These are phyloP conservation scores for Naganishia sp. DNA, from an alignment of 1,284 basidiomycete genomes.

Conservation along the genomic window DNA sequence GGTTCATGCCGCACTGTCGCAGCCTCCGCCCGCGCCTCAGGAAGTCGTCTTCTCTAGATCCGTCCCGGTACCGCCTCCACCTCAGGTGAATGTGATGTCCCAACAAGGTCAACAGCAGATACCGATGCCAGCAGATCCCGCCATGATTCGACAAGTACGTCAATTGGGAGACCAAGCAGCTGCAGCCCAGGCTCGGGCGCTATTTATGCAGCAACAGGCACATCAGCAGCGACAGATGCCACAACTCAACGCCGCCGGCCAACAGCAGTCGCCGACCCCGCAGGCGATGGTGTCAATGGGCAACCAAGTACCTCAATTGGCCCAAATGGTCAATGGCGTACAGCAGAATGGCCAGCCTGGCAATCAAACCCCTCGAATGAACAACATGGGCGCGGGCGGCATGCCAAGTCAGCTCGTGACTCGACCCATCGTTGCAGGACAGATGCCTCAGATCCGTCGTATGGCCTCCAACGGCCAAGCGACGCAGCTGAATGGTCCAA, in stretches of 20 bases:
- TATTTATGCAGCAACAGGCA: constrained; percentile 30
- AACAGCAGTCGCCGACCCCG: constrained; percentile 13
- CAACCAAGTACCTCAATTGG: constrained; percentile 20
- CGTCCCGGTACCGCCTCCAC: constrained; percentile 25
- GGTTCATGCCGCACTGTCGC: constrained; percentile 26
- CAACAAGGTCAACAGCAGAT: constrained; percentile 34
- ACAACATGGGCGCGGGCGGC: constrained; percentile 5
- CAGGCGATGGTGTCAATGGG: constrained; percentile 15
- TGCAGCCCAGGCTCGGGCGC: constrained; percentile 8
- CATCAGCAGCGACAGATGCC: constrained; percentile 27
- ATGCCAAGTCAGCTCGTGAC: constrained; percentile 9
- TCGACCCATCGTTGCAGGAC: constrained; percentile 10
- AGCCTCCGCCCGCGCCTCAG: constrained; percentile 23
- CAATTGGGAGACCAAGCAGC: constrained; percentile 28
- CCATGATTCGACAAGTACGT: constrained; percentile 26
- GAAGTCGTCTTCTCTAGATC: constrained; percentile 24
- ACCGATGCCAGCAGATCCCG: constrained; percentile 29
- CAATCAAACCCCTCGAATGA: constrained; percentile 26
- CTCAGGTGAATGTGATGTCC: constrained; percentile 26
- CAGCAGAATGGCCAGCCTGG: constrained; percentile 19
- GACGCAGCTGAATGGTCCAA: constrained; percentile 22
- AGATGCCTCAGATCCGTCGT: constrained; percentile 31
- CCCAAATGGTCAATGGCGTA: constrained; percentile 22
- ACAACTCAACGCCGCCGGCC: not conserved
- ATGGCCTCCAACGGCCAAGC: constrained; percentile 29